These are phyloP conservation scores for Carallia pectinifolia DNA, from an alignment of 345 rosid species.

Conservation along the genomic window DNA sequence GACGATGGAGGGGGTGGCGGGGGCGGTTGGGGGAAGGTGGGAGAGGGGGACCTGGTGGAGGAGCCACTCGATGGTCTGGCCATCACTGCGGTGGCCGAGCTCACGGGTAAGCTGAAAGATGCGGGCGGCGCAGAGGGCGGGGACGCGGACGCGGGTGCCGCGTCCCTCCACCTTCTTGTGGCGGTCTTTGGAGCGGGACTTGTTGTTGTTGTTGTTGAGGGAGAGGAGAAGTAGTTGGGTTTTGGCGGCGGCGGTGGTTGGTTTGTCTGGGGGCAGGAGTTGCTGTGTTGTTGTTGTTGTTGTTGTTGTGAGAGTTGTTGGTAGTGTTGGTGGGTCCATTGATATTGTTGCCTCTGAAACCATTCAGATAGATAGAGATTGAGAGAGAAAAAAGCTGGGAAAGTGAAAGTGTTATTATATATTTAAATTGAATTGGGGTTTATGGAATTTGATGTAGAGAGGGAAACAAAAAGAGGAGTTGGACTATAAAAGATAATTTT, in stretches of 20 bases:
- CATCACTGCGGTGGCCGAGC: conserved; percentile 29
- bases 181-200: conserved; percentile 18
- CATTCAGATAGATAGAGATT: no score
- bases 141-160: conserved; percentile 28
- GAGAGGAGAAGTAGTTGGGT: no score
- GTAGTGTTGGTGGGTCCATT: no score
- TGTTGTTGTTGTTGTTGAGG: no score
- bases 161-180: conserved; percentile 34
- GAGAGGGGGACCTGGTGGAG: conserved; percentile 14
- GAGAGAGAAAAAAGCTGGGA: no score
- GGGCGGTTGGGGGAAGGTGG: background rate
- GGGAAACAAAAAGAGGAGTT: background rate
- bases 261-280: background rate
- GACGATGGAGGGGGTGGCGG: background rate
- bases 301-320: no score
- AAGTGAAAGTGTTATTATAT: no score
- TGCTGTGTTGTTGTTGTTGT: background rate
- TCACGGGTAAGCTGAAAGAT: conserved; percentile 31
- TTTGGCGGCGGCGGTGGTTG: conserved; percentile 5
- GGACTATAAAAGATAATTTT: no score
- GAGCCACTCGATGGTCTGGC: conserved; percentile 39
- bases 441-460: background rate
- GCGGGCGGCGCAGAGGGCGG: conserved; percentile 15
- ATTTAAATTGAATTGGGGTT: no score
- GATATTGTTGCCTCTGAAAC: no score